Conservation (phyloP, 164 flowering plant genomes). For the Magnolia changhungtana region DNA sequence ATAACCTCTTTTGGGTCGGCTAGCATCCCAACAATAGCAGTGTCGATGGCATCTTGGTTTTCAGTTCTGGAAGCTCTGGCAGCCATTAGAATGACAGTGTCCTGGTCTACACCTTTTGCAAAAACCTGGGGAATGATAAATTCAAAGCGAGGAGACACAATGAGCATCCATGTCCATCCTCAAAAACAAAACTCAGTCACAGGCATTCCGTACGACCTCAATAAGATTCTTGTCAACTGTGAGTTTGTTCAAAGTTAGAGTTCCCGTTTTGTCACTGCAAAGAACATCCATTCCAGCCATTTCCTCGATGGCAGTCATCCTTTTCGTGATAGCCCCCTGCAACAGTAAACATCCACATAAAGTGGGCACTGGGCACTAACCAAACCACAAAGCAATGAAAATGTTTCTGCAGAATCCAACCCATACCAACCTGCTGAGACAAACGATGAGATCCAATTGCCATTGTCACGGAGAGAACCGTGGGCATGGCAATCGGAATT, state of each 20-base stretch:
- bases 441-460: slow-evolving; percentile 74
- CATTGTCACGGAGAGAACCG: slow-evolving; percentile 73
- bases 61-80: slow-evolving; percentile 51
- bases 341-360: slow-evolving; percentile 6
- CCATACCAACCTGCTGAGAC: slow-evolving; percentile 50
- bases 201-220: slow-evolving; percentile 43
- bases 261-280: slow-evolving; percentile 94
- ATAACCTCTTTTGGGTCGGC: slow-evolving; percentile 77
- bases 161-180: not conserved
- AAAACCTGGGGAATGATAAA: slow-evolving; percentile 40
- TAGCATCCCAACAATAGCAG: slow-evolving; percentile 51
- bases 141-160: not conserved
- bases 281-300: slow-evolving; percentile 99
- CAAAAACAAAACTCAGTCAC: not conserved
- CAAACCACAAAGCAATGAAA: not conserved
- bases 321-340: slow-evolving; percentile 93
- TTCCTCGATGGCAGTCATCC: slow-evolving; percentile 98
- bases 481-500: slow-evolving; percentile 81
- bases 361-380: not conserved
- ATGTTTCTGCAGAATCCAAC: not conserved
- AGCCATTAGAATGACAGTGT: slow-evolving; percentile 53
- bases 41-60: slow-evolving; percentile 61
- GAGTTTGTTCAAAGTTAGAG: slow-evolving; percentile 80
- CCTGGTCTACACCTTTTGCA: slow-evolving; percentile 48
- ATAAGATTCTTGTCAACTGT: slow-evolving; percentile 81